A percentile compares a stretch with the other conserved stretches of the same genome.
phyloP scores from a whole-genome alignment of 257 asterid genomes.

The Ilex aquifolium region DNA sequence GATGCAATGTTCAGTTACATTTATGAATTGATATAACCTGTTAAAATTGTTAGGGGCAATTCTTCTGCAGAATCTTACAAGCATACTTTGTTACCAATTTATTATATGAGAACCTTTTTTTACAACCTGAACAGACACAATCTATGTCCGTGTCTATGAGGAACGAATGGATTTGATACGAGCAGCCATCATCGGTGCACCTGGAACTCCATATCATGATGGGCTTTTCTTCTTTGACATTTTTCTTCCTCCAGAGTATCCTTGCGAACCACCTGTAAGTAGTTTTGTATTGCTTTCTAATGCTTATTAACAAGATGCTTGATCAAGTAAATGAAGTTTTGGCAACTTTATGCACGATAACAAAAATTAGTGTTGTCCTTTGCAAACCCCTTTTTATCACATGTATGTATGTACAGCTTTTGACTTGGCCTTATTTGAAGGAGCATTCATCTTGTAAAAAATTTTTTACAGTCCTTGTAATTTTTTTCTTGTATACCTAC shows the following conservation, averaged over 20 bases:
- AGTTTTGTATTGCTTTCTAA: neutral
- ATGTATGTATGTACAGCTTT: too few species aligned
- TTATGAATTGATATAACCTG: too few species aligned
- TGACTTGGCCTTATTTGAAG: too few species aligned
- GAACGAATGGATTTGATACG: conserved; percentile 79
- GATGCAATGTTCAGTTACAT: too few species aligned
- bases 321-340: neutral
- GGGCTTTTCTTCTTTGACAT: conserved; percentile 87
- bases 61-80: neutral
- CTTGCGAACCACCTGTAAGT: conserved; percentile 91
- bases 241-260: conserved; percentile 75
- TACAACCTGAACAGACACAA: conserved; percentile 42
- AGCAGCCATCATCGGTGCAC: conserved; percentile 71
- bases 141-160: conserved; percentile 72
- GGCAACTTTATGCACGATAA: too few species aligned
- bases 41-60: too few species aligned
- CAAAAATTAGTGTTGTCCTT: too few species aligned
- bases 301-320: too few species aligned
- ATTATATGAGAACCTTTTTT: neutral
- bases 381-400: too few species aligned
- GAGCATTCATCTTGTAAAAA: too few species aligned
- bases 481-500: too few species aligned
- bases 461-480: too few species aligned
- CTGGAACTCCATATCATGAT: conserved; percentile 95
- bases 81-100: conserved; percentile 3